These are phyloP conservation scores for Domatiomyces catenatus DNA, from an alignment of 2,329 filamentous ascomycete species.

Conservation along the genomic window DNA sequence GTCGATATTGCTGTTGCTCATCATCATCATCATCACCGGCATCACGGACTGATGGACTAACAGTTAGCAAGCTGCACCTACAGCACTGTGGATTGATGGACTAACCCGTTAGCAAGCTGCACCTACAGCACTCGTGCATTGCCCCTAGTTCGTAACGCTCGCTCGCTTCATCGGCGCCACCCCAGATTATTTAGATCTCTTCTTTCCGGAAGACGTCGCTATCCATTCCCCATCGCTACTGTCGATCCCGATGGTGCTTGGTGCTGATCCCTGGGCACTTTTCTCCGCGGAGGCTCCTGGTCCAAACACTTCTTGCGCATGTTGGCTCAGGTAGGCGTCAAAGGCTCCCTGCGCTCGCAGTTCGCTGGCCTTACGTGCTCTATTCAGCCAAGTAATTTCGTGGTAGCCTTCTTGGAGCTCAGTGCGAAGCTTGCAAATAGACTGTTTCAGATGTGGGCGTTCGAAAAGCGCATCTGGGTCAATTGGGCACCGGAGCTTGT, in stretches of 20 bases:
- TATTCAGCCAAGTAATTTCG: slow-evolving; percentile 40
- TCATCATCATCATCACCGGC: too few species aligned
- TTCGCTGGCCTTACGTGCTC: slow-evolving; percentile 38
- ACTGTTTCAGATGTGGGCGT: slow-evolving; percentile 13
- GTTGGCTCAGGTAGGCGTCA: slow-evolving; percentile 39
- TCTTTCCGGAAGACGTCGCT: neutral
- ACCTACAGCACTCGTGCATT: neutral
- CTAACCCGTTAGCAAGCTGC: too few species aligned
- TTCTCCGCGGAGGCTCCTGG: slow-evolving; percentile 8
- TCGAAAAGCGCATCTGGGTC: slow-evolving; percentile 7
- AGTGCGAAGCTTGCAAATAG: slow-evolving; percentile 32
- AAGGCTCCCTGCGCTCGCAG: slow-evolving; percentile 40
- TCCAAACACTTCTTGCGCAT: slow-evolving; percentile 44
- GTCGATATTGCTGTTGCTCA: neutral
- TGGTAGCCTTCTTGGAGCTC: slow-evolving; percentile 42
- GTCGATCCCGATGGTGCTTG: neutral
- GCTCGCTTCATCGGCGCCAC: neutral
- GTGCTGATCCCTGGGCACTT: neutral
- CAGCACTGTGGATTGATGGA: neutral
- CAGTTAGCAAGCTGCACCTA: neutral
- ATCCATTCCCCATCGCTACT: neutral
- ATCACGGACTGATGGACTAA: neutral
- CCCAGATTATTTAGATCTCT: neutral
- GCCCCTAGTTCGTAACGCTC: neutral
- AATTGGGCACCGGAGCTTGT: slow-evolving; percentile 8